A percentile compares a stretch with the other conserved stretches of the same genome.
Conservation (phyloP, 148 eudicot species). For the Heliosperma pusillum region DNA sequence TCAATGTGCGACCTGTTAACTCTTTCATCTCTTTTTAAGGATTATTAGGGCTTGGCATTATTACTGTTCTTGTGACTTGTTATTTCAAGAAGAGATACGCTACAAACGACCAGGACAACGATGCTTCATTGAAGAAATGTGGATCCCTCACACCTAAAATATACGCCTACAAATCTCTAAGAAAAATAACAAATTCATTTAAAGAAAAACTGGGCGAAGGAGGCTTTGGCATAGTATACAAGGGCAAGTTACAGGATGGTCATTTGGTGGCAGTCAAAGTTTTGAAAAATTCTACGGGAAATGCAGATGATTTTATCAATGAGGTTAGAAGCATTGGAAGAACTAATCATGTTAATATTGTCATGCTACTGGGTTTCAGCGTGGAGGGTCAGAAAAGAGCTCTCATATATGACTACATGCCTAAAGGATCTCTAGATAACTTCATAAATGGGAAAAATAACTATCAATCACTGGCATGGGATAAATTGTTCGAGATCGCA, state of each 20-base stretch:
- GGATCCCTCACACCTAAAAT: conserved; percentile 31
- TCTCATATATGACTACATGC: conserved; percentile 66
- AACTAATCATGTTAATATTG: conserved; percentile 63
- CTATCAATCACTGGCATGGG: conserved; percentile 10
- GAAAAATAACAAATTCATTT: conserved; percentile 58
- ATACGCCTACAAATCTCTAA: conserved; percentile 51
- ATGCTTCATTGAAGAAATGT: neutral
- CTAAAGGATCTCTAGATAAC: conserved; percentile 50
- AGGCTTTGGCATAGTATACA: conserved; percentile 71
- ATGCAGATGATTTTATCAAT: conserved; percentile 34
- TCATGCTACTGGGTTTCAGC: conserved; percentile 61
- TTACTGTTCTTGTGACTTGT: neutral
- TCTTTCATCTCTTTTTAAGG: neutral
- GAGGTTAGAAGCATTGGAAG: conserved; percentile 55
- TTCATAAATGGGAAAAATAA: neutral
- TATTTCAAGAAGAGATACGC: neutral
- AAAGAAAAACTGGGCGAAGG: conserved; percentile 69
- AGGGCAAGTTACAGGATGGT: conserved; percentile 59
- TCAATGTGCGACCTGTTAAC: too few relatives aligned
- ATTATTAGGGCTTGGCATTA: neutral
- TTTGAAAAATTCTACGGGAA: conserved; percentile 17
- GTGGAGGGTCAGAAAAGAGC: conserved; percentile 45
- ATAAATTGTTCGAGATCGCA: conserved; percentile 23
- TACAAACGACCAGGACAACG: neutral
- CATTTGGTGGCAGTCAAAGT: conserved; percentile 70